Evolutionary conservation across 2,329 filamentous ascomycete species (phyloP).

Genomic region (Coniella vitis): DNA sequence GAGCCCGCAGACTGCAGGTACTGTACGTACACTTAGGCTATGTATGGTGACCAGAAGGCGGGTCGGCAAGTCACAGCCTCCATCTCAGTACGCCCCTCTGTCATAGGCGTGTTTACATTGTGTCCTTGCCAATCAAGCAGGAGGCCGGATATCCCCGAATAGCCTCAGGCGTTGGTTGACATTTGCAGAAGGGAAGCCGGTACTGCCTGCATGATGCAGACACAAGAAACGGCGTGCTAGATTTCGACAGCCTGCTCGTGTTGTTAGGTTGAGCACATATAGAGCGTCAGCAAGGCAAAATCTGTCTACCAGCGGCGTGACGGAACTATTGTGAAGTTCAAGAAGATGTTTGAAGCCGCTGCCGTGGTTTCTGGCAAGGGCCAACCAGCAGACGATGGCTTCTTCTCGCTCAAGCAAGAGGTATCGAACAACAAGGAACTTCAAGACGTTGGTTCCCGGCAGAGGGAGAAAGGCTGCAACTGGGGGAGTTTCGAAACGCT

Average conservation of each 20-base stretch:
- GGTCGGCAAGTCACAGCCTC: conserved; percentile 7
- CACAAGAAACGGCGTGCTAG: no score
- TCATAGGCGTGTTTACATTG: conserved; percentile 1
- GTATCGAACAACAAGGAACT: background rate
- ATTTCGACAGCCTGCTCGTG: no score
- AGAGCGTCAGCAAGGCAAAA: no score
- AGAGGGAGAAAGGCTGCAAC: background rate
- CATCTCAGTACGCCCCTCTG: background rate
- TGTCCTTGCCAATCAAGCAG: conserved; percentile 10
- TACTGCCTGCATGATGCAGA: background rate
- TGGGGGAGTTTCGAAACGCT: conserved; percentile 12
- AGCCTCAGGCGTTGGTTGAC: background rate
- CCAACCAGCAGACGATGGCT: background rate
- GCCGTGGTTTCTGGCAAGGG: background rate
- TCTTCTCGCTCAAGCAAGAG: background rate
- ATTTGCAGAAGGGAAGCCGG: background rate
- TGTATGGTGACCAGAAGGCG: conserved; percentile 6
- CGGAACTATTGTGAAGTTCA: no score
- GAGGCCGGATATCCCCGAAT: background rate
- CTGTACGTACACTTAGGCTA: conserved; percentile 9
- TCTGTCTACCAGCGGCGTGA: no score
- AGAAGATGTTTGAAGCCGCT: no score
- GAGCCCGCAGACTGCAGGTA: conserved; percentile 11
- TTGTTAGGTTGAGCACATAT: no score
- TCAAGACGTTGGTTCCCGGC: background rate